These are phyloP conservation scores for Echeveria elegans DNA, from an alignment of 164 flowering plant species.

Conservation along the genomic window DNA sequence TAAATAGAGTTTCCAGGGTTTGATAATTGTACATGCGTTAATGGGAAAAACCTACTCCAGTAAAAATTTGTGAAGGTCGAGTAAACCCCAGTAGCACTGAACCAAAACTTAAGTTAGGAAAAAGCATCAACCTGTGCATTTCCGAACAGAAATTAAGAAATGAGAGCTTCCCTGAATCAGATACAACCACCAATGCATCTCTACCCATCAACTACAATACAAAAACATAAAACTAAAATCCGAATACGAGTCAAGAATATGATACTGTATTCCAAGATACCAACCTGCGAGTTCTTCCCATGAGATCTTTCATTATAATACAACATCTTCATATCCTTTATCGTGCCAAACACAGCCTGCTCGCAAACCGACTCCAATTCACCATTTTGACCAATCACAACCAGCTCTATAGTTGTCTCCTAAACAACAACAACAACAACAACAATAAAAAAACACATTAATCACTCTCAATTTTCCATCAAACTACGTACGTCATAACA, in stretches of 20 bases:
- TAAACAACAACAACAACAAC: slow-evolving; percentile 19
- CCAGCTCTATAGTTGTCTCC: slow-evolving; percentile 95
- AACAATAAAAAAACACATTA: neutral
- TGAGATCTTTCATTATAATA: slow-evolving; percentile 55
- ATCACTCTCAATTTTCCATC: neutral
- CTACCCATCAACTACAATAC: slow-evolving; percentile 44
- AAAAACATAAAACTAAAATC: slow-evolving; percentile 9
- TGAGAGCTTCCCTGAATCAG: slow-evolving; percentile 95
- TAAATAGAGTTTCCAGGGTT: slow-evolving; percentile 73
- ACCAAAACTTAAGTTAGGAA: neutral
- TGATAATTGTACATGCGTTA: slow-evolving; percentile 68
- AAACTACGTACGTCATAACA: too few relatives aligned
- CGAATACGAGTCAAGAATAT: slow-evolving; percentile 2
- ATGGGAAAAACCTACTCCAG: slow-evolving; percentile 61
- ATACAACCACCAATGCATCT: slow-evolving; percentile 66
- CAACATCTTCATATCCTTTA: slow-evolving; percentile 70
- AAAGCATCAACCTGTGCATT: slow-evolving; percentile 75
- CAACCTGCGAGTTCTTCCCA: slow-evolving; percentile 44
- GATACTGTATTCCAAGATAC: neutral
- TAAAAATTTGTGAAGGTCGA: slow-evolving; percentile 1
- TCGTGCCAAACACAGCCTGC: slow-evolving; percentile 84
- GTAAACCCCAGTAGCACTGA: neutral
- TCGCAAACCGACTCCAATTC: slow-evolving; percentile 72
- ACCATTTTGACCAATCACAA: slow-evolving; percentile 72
- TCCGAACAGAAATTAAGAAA: slow-evolving; percentile 73